phyloP scores from a whole-genome alignment of 169 alveolate genomes.

The Babesia divergens region DNA sequence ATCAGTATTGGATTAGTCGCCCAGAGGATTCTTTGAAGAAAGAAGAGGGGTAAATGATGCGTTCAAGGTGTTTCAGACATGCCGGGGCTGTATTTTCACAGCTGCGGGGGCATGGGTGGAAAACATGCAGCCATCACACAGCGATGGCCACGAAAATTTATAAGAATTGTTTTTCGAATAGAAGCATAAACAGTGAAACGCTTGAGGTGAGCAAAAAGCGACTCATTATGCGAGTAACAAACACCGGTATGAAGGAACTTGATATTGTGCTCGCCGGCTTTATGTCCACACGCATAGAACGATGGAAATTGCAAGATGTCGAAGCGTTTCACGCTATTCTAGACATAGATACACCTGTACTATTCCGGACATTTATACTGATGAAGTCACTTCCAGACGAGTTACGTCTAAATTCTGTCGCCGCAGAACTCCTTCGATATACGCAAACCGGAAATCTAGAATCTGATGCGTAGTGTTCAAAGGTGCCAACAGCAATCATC shows the following conservation, averaged over 20 bases:
- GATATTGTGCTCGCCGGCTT: constrained; percentile 32
- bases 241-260: constrained; percentile 66
- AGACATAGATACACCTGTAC: constrained; percentile 16
- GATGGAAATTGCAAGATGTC: not conserved
- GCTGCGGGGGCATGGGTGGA: not conserved
- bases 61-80: not conserved
- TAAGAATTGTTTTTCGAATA: not conserved
- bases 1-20: constrained; percentile 24
- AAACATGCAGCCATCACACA: not conserved
- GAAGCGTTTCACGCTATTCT: constrained; percentile 12
- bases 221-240: constrained; percentile 34
- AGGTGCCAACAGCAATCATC: no score
- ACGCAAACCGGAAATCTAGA: not conserved
- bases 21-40: constrained; percentile 30
- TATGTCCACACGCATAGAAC: not conserved
- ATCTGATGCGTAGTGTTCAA: no score
- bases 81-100: not conserved
- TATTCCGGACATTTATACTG: constrained; percentile 5
- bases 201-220: constrained; percentile 3
- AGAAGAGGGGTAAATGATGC: not conserved
- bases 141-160: not conserved
- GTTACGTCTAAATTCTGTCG: not conserved
- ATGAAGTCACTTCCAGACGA: not conserved
- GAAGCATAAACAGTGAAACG: not conserved
- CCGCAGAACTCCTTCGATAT: not conserved